Evolutionary conservation across 1,284 basidiomycete genomes (phyloP).

Genomic region (Afroboletus lepidellus): DNA sequence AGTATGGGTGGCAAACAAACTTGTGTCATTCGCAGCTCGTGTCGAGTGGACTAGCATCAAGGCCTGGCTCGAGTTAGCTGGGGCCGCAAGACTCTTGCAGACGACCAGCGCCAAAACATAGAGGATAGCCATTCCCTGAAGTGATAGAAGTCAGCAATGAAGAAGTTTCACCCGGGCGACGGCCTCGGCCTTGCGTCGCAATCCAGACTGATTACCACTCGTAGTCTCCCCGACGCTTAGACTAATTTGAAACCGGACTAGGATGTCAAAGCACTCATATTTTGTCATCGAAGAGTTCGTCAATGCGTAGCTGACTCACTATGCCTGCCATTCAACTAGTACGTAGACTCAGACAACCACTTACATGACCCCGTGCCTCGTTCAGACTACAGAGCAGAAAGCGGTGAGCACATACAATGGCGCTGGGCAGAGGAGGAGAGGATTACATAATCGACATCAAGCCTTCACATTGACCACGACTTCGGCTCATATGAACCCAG

Average conservation of each 20-base stretch:
- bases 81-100: conserved; percentile 7
- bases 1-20: not conserved
- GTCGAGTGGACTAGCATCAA: not conserved
- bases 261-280: too few relatives aligned
- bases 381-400: too few relatives aligned
- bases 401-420: too few relatives aligned
- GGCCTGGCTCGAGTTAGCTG: conserved; percentile 6
- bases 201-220: conserved; percentile 6
- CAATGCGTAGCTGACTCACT: too few relatives aligned
- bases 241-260: too few relatives aligned
- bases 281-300: too few relatives aligned
- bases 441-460: conserved; percentile 11
- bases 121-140: conserved; percentile 13
- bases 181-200: not conserved
- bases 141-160: not conserved
- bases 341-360: too few relatives aligned
- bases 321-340: too few relatives aligned
- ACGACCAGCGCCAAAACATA: conserved; percentile 23
- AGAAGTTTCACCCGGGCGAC: not conserved
- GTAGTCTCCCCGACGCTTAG: too few relatives aligned
- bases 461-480: not conserved
- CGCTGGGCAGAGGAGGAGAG: not conserved
- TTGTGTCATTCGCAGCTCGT: not conserved
- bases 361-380: too few relatives aligned
- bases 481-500: not conserved